phyloP scores from a whole-genome alignment of 176 grass and related monocot genomes.

The Olyra latifolia region DNA sequence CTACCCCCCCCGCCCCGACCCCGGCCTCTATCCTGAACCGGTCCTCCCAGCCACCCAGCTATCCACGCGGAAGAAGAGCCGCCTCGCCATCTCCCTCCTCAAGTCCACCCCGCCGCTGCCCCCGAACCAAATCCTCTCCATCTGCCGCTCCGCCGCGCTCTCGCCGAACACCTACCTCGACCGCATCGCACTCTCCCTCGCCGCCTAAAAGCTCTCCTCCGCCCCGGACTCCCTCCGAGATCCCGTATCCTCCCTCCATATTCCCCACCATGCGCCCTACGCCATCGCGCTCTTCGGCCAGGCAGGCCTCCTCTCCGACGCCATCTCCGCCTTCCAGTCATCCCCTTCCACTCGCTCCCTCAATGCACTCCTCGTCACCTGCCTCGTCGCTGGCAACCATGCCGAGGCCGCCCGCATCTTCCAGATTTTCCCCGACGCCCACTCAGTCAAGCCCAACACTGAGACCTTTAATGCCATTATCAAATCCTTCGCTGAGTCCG shows the following conservation, averaged over 20 bases:
- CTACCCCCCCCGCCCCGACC: conserved; percentile 31
- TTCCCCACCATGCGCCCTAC: conserved; percentile 41
- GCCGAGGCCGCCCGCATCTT: conserved; percentile 62
- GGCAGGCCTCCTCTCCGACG: conserved; percentile 67
- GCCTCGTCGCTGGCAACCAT: conserved; percentile 56
- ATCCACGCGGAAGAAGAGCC: conserved; percentile 64
- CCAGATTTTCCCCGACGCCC: conserved; percentile 62
- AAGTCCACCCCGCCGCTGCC: conserved; percentile 59
- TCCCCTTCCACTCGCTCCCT: conserved; percentile 61
- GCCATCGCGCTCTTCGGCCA: conserved; percentile 78
- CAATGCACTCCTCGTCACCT: conserved; percentile 85
- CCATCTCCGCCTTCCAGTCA: conserved; percentile 66
- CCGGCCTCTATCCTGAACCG: conserved; percentile 69
- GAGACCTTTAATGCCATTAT: conserved; percentile 76
- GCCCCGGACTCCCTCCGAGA: conserved; percentile 46
- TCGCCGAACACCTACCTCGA: conserved; percentile 55
- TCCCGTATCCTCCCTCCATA: conserved; percentile 55
- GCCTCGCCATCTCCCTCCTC: conserved; percentile 74
- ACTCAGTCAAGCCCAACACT: conserved; percentile 51
- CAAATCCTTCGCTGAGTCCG: conserved; percentile 75
- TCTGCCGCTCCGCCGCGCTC: conserved; percentile 76
- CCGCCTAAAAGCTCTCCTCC: conserved; percentile 62
- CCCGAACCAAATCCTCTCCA: conserved; percentile 73
- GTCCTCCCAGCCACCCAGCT: conserved; percentile 50
- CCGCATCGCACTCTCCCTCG: conserved; percentile 61